phyloP scores from a whole-genome alignment of 2,329 filamentous ascomycete genomes.

The Fusarium incarnatum region DNA sequence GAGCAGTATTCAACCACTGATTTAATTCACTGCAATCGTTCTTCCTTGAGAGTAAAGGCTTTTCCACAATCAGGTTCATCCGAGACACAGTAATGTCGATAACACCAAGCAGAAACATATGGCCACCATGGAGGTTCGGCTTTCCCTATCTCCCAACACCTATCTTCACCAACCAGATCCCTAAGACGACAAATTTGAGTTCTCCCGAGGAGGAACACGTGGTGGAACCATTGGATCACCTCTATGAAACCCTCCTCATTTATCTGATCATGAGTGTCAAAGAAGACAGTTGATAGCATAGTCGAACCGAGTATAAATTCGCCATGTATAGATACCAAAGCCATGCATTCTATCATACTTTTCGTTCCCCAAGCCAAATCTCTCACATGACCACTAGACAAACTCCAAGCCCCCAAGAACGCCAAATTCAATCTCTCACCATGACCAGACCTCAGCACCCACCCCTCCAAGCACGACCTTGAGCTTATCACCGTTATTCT shows the following conservation, averaged over 20 bases:
- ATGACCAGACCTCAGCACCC: constrained; percentile 43
- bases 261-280: neutral
- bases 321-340: neutral
- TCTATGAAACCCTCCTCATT: neutral
- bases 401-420: constrained; percentile 8
- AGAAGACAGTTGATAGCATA: neutral
- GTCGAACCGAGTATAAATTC: neutral
- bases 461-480: constrained; percentile 42
- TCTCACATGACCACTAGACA: neutral
- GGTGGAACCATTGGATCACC: neutral
- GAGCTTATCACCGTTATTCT: neutral
- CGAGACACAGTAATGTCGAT: neutral
- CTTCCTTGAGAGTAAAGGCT: neutral
- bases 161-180: neutral
- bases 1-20: too few species aligned
- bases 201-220: neutral
- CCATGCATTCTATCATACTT: neutral
- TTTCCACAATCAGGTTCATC: neutral
- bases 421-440: constrained; percentile 18
- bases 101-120: neutral
- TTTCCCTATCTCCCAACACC: neutral
- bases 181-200: neutral
- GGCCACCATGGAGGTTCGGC: neutral
- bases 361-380: neutral
- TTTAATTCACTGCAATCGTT: neutral